Base-by-base conservation (phyloP, 2,329 filamentous ascomycete genomes). In the Phialocephala sp. region DNA sequence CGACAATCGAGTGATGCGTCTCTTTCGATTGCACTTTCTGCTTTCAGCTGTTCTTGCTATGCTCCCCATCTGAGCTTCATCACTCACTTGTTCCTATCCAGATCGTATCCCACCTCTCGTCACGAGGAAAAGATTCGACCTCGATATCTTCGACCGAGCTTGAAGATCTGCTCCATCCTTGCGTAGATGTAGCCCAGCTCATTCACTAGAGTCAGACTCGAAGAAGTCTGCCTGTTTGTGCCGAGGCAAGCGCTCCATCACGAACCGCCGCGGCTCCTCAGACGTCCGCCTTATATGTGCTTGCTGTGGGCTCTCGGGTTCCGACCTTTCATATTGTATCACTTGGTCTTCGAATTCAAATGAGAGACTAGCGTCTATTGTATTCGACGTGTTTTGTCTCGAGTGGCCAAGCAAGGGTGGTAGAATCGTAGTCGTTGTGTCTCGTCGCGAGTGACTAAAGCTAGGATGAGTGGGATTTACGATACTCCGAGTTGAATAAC, bases 211-310 rank as follows among this genome's bases (percentile, higher is more conserved):
- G 47, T 62, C 56, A 14, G 59, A 59, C 36, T 63, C 63, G 12
- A 65, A 22, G 32, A 59, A 41, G 41, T 65, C 57, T 32, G 52
- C 57, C 27, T 27, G 55, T 35, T 57, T 60, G n/a, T 27, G 55
- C 55, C 54, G 27, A 32, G 62, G 60, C 15, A 60, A 50, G 5
- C 36, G 36, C 35, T 65, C 52, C 20, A 59, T 60, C 24, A 67
- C 63, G 57, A 66, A 65, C 54, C 66, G 65, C 60, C 63, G 65
- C 36, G 56, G 43, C 35, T 59, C 56, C 36, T 9, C 50, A 5
- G 50, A 32, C 35, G 24, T 54, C 24, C 18, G 24, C 52, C 62
- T 47, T 39, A 12, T 20, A 55, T 57, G 22, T 24, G 24, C 59
- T 54, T 54, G 50, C 9, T 62, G 52, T n/a, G 20, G 45, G 54